Conservation (phyloP, 129 eudicot species). For the Tagetes erecta region DNA sequence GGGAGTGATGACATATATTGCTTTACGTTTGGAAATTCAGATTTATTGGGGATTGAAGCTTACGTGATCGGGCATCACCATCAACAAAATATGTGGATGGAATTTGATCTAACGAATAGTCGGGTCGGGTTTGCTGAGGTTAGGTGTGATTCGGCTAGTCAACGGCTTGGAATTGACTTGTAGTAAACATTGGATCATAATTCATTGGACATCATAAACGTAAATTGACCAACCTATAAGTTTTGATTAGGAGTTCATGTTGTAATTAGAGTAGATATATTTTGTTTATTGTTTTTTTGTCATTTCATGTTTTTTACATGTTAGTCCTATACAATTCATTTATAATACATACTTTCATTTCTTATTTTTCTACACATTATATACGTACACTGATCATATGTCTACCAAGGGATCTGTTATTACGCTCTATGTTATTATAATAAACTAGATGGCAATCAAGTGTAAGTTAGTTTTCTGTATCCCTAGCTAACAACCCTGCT, state of each 20-base stretch:
- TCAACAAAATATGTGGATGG: constrained; percentile 90
- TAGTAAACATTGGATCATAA: constrained; percentile 23
- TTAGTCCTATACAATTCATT: too few species aligned
- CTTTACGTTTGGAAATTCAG: constrained; percentile 89
- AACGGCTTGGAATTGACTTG: constrained; percentile 50
- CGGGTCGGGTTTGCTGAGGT: constrained; percentile 83
- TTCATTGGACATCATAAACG: neutral
- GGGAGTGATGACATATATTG: constrained; percentile 67
- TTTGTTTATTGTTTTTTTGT: neutral
- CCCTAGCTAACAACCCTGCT: too few species aligned
- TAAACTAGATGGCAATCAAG: too few species aligned
- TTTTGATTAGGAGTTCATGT: neutral
- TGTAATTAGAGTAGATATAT: constrained; percentile 3
- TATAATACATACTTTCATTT: neutral
- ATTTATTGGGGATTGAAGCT: constrained; percentile 77
- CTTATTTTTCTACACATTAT: too few species aligned
- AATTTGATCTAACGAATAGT: constrained; percentile 65
- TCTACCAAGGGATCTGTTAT: too few species aligned
- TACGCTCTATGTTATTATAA: too few species aligned
- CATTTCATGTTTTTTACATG: too few species aligned
- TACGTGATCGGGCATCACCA: constrained; percentile 88
- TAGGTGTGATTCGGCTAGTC: constrained; percentile 69
- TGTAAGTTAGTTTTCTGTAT: too few species aligned
- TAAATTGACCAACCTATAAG: neutral
- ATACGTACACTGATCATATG: too few species aligned